phyloP scores from a whole-genome alignment of 768 basidiomycete genomes.

The Boletus fagicola region DNA sequence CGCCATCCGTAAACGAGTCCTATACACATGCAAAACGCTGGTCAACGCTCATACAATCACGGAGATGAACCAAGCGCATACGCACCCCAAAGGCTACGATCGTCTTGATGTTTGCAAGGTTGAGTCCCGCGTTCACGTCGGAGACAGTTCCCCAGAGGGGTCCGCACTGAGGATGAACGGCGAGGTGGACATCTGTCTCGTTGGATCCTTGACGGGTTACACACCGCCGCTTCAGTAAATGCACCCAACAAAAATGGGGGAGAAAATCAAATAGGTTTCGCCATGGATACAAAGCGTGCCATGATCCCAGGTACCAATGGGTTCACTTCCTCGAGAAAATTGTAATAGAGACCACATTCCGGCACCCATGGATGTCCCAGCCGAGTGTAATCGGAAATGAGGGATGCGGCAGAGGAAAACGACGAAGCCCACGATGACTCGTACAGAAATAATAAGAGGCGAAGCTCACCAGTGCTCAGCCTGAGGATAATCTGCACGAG shows the following conservation, averaged over 20 bases:
- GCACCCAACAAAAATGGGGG: neutral
- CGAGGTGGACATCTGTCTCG: constrained; percentile 38
- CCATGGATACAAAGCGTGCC: neutral
- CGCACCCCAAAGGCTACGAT: constrained; percentile 54
- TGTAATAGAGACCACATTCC: neutral
- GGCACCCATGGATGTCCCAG: too few species aligned
- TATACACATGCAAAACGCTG: constrained; percentile 5
- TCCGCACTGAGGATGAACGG: constrained; percentile 46
- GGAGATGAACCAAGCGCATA: neutral
- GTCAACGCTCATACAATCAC: neutral
- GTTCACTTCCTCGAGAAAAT: neutral
- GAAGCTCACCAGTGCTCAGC: constrained; percentile 12
- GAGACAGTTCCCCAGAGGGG: constrained; percentile 38
- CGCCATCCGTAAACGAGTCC: constrained; percentile 54
- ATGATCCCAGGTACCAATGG: neutral
- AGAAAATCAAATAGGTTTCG: neutral
- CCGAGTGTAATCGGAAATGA: neutral
- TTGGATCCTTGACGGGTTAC: constrained; percentile 14
- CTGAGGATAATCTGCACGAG: constrained; percentile 6
- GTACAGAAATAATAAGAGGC: neutral
- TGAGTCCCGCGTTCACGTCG: constrained; percentile 50
- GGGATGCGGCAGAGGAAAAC: neutral
- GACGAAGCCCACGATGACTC: neutral
- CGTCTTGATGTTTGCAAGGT: constrained; percentile 38
- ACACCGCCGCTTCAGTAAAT: constrained; percentile 10